Evolutionary conservation across 163 green algal species (phyloP).

Genomic region (Scenedesmus sp.): DNA sequence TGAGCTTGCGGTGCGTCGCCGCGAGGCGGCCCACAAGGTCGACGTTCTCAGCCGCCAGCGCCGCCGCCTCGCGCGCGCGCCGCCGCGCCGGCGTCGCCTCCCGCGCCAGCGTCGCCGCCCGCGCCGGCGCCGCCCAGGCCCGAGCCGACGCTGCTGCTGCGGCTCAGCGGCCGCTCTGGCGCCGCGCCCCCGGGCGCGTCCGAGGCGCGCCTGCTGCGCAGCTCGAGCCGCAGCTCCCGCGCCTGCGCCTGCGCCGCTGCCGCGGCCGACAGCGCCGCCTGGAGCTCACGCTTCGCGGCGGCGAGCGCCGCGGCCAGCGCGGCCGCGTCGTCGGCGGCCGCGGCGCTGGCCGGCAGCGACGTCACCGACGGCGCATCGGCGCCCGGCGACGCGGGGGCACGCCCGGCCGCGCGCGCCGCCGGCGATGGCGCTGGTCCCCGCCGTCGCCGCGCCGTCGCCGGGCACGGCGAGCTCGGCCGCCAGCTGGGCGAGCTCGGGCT

Average conservation of each 20-base stretch:
- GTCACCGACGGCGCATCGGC: no score
- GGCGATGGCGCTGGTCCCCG: no score
- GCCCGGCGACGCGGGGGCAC: no score
- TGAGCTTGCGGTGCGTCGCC: conserved; percentile 43
- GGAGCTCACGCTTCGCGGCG: no score
- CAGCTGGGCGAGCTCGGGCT: no score
- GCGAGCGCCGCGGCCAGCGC: no score
- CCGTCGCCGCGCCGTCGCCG: no score
- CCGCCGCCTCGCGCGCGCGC: background rate
- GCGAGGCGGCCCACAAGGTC: conserved; percentile 26
- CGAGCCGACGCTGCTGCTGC: background rate
- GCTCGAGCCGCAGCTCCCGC: conserved; percentile 3
- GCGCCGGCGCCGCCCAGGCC: background rate
- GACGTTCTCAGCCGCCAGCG: conserved; percentile 35
- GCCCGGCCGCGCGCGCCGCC: no score
- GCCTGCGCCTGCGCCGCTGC: conserved; percentile 19
- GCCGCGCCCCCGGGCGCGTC: background rate
- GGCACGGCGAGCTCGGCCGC: no score
- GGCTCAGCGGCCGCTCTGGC: background rate
- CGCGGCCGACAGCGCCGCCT: conserved; percentile 17
- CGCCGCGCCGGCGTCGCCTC: background rate
- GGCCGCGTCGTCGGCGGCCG: no score
- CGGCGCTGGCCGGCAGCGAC: no score
- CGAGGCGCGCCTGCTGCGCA: background rate
- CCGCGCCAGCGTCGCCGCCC: background rate